These are phyloP conservation scores for Panellus pusillus DNA, from an alignment of 768 basidiomycete genomes.

Conservation along the genomic window DNA sequence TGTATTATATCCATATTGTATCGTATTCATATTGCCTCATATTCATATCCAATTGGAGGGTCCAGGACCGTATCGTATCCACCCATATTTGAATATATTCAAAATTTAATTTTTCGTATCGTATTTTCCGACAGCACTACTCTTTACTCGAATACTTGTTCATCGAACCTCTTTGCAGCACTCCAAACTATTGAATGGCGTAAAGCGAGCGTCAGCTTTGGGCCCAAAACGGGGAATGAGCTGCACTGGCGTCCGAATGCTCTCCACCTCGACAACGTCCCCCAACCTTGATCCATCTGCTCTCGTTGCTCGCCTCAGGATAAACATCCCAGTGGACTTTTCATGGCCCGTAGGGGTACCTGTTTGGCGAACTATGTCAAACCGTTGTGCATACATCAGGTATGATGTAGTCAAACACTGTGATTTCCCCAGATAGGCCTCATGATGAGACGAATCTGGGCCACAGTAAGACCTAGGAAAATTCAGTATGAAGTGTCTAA, in stretches of 20 bases:
- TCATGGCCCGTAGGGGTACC: constrained; percentile 10
- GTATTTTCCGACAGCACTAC: too few species aligned
- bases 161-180: constrained; percentile 24
- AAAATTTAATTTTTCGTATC: too few species aligned
- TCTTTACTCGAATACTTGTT: constrained; percentile 37
- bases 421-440: neutral
- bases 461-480: constrained; percentile 17
- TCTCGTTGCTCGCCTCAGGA: constrained; percentile 22
- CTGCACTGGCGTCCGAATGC: constrained; percentile 25
- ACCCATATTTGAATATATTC: too few species aligned
- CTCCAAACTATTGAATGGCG: constrained; percentile 24
- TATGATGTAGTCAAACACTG: constrained; percentile 8
- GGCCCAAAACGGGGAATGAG: constrained; percentile 29
- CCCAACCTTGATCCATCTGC: constrained; percentile 22
- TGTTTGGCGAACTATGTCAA: constrained; percentile 24
- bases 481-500: neutral
- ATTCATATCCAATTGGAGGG: too few species aligned
- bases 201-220: constrained; percentile 25
- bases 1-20: too few species aligned
- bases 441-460: constrained; percentile 23
- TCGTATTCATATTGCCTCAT: too few species aligned
- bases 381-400: constrained; percentile 28
- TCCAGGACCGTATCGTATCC: too few species aligned
- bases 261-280: constrained; percentile 28
- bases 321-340: constrained; percentile 22